Conservation (phyloP, 805 yeast genomes). For the Yarrowia yakushimensis region DNA sequence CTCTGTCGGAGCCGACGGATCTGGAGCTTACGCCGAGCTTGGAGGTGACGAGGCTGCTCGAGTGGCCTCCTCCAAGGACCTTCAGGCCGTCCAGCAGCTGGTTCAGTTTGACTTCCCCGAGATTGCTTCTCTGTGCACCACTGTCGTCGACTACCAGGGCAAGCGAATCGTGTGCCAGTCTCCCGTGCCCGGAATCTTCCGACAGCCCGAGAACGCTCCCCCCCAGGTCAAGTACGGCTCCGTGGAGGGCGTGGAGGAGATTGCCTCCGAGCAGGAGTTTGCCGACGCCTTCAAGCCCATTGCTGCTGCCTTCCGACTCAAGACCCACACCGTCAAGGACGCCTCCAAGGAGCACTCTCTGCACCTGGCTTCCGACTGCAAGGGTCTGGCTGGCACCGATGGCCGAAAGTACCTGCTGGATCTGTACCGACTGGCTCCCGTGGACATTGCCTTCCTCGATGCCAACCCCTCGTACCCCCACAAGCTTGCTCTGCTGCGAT, state of each 20-base stretch:
- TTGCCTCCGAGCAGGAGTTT: conserved; percentile 53
- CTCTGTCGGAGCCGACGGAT: conserved; percentile 68
- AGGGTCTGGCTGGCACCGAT: conserved; percentile 83
- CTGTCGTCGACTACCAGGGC: conserved; percentile 89
- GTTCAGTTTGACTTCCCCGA: conserved; percentile 62
- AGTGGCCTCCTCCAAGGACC: conserved; percentile 73
- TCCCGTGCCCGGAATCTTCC: conserved; percentile 89
- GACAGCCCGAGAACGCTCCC: conserved; percentile 39
- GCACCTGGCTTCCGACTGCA: conserved; percentile 70
- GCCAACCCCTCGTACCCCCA: conserved; percentile 68
- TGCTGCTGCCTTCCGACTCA: conserved; percentile 74
- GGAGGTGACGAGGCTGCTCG: conserved; percentile 89
- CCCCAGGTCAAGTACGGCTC: conserved; percentile 71
- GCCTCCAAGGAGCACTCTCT: conserved; percentile 46
- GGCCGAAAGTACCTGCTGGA: conserved; percentile 82
- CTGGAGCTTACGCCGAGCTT: conserved; percentile 57
- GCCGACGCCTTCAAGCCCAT: conserved; percentile 54
- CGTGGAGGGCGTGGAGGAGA: conserved; percentile 53
- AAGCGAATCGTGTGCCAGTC: conserved; percentile 86
- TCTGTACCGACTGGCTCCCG: conserved; percentile 76
- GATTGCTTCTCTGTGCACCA: conserved; percentile 68
- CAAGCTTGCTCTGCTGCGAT: conserved; percentile 70
- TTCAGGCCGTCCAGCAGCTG: conserved; percentile 64
- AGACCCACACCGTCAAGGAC: conserved; percentile 57
- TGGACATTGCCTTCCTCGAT: conserved; percentile 75